Conservation (phyloP, 2,329 filamentous ascomycete species). For the Trichoderma semiorbis region DNA sequence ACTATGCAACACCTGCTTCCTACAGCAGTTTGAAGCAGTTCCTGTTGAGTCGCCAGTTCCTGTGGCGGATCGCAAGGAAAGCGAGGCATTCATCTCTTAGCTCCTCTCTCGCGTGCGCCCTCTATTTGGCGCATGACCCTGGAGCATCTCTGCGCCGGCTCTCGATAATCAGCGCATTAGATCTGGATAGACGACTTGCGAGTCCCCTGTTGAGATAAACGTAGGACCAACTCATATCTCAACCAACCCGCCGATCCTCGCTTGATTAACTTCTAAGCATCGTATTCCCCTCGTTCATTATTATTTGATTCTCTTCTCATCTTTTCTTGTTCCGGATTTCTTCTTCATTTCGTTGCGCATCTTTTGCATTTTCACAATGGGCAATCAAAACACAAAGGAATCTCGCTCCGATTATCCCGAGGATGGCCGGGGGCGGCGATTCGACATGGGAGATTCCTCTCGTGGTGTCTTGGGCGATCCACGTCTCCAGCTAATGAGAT, state of each 20-base stretch:
- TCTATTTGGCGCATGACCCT: neutral
- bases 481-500: slow-evolving; percentile 29
- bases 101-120: neutral
- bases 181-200: neutral
- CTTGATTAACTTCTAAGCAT: neutral
- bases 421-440: slow-evolving; percentile 24
- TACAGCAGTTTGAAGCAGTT: slow-evolving; percentile 10
- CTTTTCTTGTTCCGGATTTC: neutral
- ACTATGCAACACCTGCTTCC: slow-evolving; percentile 2
- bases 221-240: neutral
- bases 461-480: slow-evolving; percentile 24
- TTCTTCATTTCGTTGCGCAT: neutral
- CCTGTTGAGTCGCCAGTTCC: neutral
- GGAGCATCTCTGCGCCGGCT: neutral
- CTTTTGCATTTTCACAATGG: slow-evolving; percentile 29
- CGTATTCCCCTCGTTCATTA: neutral
- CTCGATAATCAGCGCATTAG: neutral
- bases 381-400: slow-evolving; percentile 41
- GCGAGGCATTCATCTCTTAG: neutral
- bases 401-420: slow-evolving; percentile 32
- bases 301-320: neutral
- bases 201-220: neutral
- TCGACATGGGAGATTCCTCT: slow-evolving; percentile 23
- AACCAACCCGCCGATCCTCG: neutral
- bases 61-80: slow-evolving; percentile 2